Evolutionary conservation across 2,329 filamentous ascomycete genomes (phyloP).

Genomic region (Alternaria sp.): DNA sequence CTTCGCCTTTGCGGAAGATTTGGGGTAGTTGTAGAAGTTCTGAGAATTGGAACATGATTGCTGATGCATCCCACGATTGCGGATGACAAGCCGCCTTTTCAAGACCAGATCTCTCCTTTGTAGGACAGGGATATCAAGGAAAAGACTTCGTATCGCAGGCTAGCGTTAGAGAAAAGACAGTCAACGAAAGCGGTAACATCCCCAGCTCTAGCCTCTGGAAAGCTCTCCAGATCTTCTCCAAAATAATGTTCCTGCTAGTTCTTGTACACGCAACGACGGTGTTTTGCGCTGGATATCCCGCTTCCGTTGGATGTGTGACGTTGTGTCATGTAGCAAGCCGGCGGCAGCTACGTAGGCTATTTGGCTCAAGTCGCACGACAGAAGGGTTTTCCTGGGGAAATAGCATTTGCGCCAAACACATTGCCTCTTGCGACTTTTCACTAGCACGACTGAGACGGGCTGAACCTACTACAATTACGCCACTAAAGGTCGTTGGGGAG

Average conservation of each 20-base stretch:
- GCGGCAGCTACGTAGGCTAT: slow-evolving; percentile 10
- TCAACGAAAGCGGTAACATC: neutral
- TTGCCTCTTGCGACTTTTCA: no score
- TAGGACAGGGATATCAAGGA: slow-evolving; percentile 15
- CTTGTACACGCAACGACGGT: slow-evolving; percentile 11
- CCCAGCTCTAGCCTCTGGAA: neutral
- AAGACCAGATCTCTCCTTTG: slow-evolving; percentile 7
- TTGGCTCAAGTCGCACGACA: slow-evolving; percentile 11
- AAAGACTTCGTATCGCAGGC: slow-evolving; percentile 12
- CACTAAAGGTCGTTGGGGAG: neutral
- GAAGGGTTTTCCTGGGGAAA: neutral
- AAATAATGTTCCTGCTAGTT: slow-evolving; percentile 12
- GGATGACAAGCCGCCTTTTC: slow-evolving; percentile 24
- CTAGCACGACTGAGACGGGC: neutral
- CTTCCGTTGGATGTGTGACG: slow-evolving; percentile 19
- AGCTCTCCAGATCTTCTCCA: neutral
- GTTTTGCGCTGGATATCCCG: slow-evolving; percentile 5
- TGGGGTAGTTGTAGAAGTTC: neutral
- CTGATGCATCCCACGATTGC: neutral
- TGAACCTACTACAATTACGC: neutral
- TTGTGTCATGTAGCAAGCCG: slow-evolving; percentile 19
- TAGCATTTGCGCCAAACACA: neutral
- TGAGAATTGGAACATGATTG: slow-evolving; percentile 7
- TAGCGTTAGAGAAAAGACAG: slow-evolving; percentile 9
- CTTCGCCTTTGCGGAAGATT: neutral